Evolutionary conservation across 2,329 filamentous ascomycete genomes (phyloP).

Genomic region (Sporothrix variecibatus): DNA sequence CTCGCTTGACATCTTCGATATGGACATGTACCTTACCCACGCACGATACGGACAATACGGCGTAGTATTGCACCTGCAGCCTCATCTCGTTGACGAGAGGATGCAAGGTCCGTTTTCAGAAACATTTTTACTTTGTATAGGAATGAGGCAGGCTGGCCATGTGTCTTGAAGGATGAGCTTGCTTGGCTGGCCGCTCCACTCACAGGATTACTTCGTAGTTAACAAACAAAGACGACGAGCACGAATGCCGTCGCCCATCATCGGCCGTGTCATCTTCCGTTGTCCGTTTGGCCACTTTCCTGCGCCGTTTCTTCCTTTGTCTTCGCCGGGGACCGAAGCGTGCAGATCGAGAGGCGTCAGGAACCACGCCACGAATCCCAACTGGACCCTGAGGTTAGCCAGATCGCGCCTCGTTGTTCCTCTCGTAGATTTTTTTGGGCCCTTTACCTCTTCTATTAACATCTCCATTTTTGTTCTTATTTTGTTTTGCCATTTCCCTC

Average conservation of each 20-base stretch:
- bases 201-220: too few relatives aligned
- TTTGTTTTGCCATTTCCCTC: neutral
- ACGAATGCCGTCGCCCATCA: neutral
- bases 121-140: neutral
- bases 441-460: neutral
- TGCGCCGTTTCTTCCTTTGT: neutral
- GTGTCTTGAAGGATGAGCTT: neutral
- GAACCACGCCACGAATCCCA: neutral
- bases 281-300: neutral
- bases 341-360: conserved; percentile 17
- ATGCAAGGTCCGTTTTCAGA: neutral
- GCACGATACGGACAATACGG: neutral
- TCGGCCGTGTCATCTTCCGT: neutral
- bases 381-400: neutral
- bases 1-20: neutral
- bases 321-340: conserved; percentile 15
- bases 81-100: neutral
- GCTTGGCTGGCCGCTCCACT: neutral
- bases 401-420: neutral
- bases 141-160: neutral
- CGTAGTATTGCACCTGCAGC: neutral
- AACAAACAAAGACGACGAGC: neutral
- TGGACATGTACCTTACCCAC: conserved; percentile 2
- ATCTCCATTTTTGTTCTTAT: neutral
- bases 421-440: neutral